Percentiles rank a stretch among this genome's conserved stretches.
These are phyloP conservation scores for Dittrichia graveolens DNA, from an alignment of 129 eudicot genomes.

Conservation along the genomic window DNA sequence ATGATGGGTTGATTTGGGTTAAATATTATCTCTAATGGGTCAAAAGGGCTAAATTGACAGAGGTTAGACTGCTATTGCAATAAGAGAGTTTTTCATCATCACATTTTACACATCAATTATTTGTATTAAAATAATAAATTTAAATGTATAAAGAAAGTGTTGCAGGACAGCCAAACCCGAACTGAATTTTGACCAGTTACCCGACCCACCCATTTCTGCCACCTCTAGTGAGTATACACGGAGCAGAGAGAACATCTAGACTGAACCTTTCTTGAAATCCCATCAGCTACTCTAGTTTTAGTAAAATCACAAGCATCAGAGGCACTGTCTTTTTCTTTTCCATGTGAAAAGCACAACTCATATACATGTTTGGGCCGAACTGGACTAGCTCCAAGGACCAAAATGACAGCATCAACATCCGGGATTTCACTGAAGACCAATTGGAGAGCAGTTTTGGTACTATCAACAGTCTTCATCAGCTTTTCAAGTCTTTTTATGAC, in stretches of 20 bases:
- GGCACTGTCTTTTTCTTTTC: slow-evolving; percentile 28
- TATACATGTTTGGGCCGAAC: slow-evolving; percentile 73
- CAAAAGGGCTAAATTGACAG: not conserved
- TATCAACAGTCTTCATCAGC: slow-evolving; percentile 61
- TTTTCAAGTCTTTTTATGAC: slow-evolving; percentile 76
- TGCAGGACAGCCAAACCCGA: not conserved
- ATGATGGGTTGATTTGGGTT: not conserved
- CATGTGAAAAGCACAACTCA: slow-evolving; percentile 69
- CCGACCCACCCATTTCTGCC: not conserved
- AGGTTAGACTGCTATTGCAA: not conserved
- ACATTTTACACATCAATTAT: not conserved
- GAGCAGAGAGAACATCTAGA: slow-evolving; percentile 3
- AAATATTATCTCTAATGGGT: not conserved
- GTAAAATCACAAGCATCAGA: slow-evolving; percentile 46
- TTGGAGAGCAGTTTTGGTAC: slow-evolving; percentile 65
- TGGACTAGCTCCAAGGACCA: slow-evolving; percentile 87
- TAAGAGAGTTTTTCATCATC: not conserved
- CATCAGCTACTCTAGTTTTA: slow-evolving; percentile 56
- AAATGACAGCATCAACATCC: slow-evolving; percentile 46
- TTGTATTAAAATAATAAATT: not conserved
- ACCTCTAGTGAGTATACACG: slow-evolving; percentile 2
- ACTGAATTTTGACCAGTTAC: not conserved
- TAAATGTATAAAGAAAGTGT: not conserved
- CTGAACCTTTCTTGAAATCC: slow-evolving; percentile 71
- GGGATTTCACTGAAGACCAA: slow-evolving; percentile 67